phyloP scores from a whole-genome alignment of 2,329 filamentous ascomycete species.

The Immersiporthe knoxdaviesiana region DNA sequence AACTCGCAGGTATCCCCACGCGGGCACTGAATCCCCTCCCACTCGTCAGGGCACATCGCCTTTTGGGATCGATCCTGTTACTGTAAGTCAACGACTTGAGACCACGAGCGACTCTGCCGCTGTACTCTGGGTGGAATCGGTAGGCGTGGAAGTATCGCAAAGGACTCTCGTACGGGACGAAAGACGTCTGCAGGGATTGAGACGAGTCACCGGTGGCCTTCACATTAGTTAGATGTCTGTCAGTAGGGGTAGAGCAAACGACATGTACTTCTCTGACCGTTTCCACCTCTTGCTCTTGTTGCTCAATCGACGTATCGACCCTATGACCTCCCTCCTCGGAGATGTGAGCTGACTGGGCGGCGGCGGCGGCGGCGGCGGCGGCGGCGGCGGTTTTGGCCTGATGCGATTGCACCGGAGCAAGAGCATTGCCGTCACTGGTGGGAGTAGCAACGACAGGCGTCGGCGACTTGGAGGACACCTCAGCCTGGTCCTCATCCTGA shows the following conservation, averaged over 20 bases:
- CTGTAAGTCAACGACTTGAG: slow-evolving; percentile 92
- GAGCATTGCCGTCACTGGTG: slow-evolving; percentile 18
- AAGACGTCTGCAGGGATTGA: slow-evolving; percentile 28
- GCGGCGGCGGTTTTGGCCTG: slow-evolving; percentile 3
- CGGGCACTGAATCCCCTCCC: slow-evolving; percentile 68
- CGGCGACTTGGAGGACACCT: slow-evolving; percentile 29
- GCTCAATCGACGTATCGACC: slow-evolving; percentile 32
- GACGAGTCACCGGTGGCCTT: slow-evolving; percentile 30
- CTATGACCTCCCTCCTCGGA: slow-evolving; percentile 37
- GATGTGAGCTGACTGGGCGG: slow-evolving; percentile 36
- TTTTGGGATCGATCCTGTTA: slow-evolving; percentile 79
- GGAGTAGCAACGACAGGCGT: slow-evolving; percentile 32
- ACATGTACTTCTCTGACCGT: slow-evolving; percentile 49
- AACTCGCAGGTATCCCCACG: slow-evolving; percentile 72
- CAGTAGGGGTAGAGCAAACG: slow-evolving; percentile 33
- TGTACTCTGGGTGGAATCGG: slow-evolving; percentile 83
- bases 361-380: slow-evolving; percentile 22
- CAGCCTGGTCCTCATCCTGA: slow-evolving; percentile 31
- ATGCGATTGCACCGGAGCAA: neutral
- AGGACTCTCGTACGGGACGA: slow-evolving; percentile 76
- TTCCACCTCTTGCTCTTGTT: slow-evolving; percentile 34
- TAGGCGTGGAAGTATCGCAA: slow-evolving; percentile 83
- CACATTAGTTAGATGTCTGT: slow-evolving; percentile 31
- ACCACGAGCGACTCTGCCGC: slow-evolving; percentile 70
- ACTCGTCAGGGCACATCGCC: slow-evolving; percentile 76